Conservation (phyloP, 1,284 basidiomycete genomes). For the Hymenochaete sp. region DNA sequence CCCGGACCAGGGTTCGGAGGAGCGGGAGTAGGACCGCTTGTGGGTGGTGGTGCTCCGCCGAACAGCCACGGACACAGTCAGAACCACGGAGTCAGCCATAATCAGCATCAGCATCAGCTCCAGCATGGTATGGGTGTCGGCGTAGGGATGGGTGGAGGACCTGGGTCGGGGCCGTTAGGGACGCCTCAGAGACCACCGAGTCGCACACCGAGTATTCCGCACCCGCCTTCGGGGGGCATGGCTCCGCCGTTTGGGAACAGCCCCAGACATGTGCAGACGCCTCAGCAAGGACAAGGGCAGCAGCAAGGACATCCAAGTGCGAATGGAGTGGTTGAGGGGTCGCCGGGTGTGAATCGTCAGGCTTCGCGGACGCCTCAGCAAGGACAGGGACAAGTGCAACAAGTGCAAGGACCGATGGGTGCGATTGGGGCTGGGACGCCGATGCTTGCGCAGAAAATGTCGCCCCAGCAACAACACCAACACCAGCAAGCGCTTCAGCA, state of each 20-base stretch:
- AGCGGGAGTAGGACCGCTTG: too few species aligned
- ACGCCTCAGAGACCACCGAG: constrained; percentile 10
- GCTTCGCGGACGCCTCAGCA: constrained; percentile 5
- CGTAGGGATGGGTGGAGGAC: neutral
- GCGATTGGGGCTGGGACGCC: constrained; percentile 6
- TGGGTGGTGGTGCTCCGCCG: too few species aligned
- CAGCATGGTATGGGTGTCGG: neutral
- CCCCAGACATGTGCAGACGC: neutral
- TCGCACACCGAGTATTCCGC: neutral
- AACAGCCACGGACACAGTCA: too few species aligned
- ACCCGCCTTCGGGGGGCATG: neutral
- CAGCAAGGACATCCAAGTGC: constrained; percentile 2
- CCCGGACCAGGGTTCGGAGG: too few species aligned
- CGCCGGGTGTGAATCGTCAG: neutral
- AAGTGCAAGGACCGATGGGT: neutral
- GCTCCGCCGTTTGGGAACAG: neutral
- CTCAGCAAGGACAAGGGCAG: constrained; percentile 1
- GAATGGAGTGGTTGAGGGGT: constrained; percentile 3
- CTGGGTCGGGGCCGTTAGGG: constrained; percentile 1
- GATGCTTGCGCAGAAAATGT: constrained; percentile 4
- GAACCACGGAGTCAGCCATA: too few species aligned
- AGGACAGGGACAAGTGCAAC: constrained; percentile 4
- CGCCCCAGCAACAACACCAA: constrained; percentile 2
- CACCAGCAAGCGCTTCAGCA: neutral
- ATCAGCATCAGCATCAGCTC: too few species aligned